Base-by-base conservation (phyloP, 345 rosid species). In the Populus davidiana region DNA sequence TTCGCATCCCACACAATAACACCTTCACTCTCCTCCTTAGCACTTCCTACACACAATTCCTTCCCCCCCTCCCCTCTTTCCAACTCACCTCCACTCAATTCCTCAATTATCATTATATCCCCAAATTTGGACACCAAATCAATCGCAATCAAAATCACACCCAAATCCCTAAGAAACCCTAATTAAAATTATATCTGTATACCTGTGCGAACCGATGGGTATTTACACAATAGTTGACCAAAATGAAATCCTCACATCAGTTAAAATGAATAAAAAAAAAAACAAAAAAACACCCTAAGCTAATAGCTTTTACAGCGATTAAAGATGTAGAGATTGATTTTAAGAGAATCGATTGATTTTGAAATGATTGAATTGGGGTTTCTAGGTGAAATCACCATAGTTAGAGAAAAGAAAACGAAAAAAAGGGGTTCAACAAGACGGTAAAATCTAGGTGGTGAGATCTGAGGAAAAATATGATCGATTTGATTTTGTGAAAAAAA, bases 31-130 rank as follows among this genome's bases (percentile, higher is more conserved):
- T 72, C 54, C 29, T 50, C 49, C 3, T 44, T 61, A 75, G 44
- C 49, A 77, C 70, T 20, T 50, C 10, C 38, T 29, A 36, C 41
- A 39, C 38, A 39, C 64, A 35, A 52, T 83, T 65, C 67, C 83
- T 23, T 71, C 85, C 52, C 82, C 52, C 69, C 89, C 59, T 73
- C 88, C 66, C 35, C 80, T 25, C 47, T 77, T 64, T 74, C 79
- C 77, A 79, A 86, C 61, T 72, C 90, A 12, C 76, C 88, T 67
- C 64, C 89, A 39, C 79, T 77, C 90, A 92, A 71, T 71, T 93
- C 97, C 86, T 93, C 97, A 86, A 96, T 91, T 86, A 89, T 82
- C 99, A 96, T 96, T 86, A 63, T 82, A 76, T 9, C 71, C 84
- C 83, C 71, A 83, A 79, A 78, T 79, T 77, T 49, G 70, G 43